These are phyloP conservation scores for Malassezia yamatoensis DNA, from an alignment of 1,284 basidiomycete species.

Conservation along the genomic window DNA sequence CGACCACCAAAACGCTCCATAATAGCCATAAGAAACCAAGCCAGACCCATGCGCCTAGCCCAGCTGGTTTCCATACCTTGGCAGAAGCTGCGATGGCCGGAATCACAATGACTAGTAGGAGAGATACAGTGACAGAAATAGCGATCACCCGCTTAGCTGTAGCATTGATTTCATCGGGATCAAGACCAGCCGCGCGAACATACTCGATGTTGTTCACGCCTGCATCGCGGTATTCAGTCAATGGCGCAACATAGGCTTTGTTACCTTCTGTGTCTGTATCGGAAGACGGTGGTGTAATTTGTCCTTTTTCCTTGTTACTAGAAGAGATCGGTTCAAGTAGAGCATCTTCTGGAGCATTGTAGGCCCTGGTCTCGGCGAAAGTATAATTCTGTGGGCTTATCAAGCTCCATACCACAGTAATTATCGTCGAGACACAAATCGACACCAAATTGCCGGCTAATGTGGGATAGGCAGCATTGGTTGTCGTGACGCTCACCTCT, in stretches of 20 bases:
- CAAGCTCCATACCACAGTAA: slow-evolving; percentile 54
- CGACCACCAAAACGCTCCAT: slow-evolving; percentile 57
- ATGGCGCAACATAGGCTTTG: not conserved
- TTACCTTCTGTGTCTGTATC: not conserved
- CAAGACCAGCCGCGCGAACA: slow-evolving; percentile 24
- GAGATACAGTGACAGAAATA: slow-evolving; percentile 23
- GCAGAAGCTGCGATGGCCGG: slow-evolving; percentile 30
- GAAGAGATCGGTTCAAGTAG: slow-evolving; percentile 16
- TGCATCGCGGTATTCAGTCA: slow-evolving; percentile 1
- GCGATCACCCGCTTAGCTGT: slow-evolving; percentile 20
- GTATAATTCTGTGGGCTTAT: slow-evolving; percentile 36
- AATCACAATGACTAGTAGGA: slow-evolving; percentile 32
- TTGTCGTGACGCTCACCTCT: slow-evolving; percentile 60
- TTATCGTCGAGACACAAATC: slow-evolving; percentile 68
- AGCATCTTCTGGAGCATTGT: slow-evolving; percentile 32
- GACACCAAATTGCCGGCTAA: slow-evolving; percentile 76
- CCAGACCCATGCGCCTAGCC: slow-evolving; percentile 39
- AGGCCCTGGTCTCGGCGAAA: slow-evolving; percentile 36
- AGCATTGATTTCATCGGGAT: slow-evolving; percentile 24
- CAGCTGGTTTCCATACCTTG: slow-evolving; percentile 28
- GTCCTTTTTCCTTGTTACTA: not conserved
- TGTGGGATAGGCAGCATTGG: slow-evolving; percentile 57
- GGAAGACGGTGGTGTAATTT: not conserved
- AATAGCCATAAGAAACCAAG: slow-evolving; percentile 71
- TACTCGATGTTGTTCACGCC: slow-evolving; percentile 14